A percentile compares a stretch with the other conserved stretches of the same genome.
These are phyloP conservation scores for Vigna angularis DNA, from an alignment of 306 rosid genomes.

Conservation along the genomic window DNA sequence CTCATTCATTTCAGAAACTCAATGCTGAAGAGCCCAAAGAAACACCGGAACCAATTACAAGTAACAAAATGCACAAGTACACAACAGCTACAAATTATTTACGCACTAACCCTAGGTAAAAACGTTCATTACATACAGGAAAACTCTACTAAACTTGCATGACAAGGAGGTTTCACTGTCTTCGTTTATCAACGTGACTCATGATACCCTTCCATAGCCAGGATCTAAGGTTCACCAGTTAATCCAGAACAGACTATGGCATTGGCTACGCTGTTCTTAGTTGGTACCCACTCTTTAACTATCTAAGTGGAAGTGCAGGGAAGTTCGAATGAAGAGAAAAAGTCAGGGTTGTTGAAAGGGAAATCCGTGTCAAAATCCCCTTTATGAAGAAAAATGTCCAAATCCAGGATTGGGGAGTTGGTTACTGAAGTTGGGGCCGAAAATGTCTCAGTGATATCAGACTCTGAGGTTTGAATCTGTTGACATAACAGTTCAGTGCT, in stretches of 20 bases:
- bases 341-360: conserved; percentile 52
- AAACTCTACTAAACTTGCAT: conserved; percentile 39
- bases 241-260: not conserved
- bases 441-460: conserved; percentile 62
- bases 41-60: conserved; percentile 18
- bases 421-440: conserved; percentile 71
- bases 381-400: conserved; percentile 52
- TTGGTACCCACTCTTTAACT: not conserved
- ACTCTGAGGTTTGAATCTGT: conserved; percentile 60
- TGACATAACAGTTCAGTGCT: conserved; percentile 43
- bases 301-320: not conserved
- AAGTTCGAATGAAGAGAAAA: conserved; percentile 38
- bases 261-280: not conserved
- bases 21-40: not conserved
- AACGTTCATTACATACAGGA: not conserved
- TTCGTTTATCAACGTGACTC: conserved; percentile 17
- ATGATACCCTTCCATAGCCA: conserved; percentile 17
- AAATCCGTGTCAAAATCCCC: conserved; percentile 54
- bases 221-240: conserved; percentile 24
- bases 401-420: conserved; percentile 69
- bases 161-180: conserved; percentile 27
- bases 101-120: not conserved
- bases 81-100: conserved; percentile 10
- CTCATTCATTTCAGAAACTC: conserved; percentile 6
- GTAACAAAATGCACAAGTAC: conserved; percentile 13